Evolutionary conservation across 2,329 filamentous ascomycete genomes (phyloP), one percentile per base, ranked within the genome.

Genomic region (Aspergillus alliaceus): DNA sequence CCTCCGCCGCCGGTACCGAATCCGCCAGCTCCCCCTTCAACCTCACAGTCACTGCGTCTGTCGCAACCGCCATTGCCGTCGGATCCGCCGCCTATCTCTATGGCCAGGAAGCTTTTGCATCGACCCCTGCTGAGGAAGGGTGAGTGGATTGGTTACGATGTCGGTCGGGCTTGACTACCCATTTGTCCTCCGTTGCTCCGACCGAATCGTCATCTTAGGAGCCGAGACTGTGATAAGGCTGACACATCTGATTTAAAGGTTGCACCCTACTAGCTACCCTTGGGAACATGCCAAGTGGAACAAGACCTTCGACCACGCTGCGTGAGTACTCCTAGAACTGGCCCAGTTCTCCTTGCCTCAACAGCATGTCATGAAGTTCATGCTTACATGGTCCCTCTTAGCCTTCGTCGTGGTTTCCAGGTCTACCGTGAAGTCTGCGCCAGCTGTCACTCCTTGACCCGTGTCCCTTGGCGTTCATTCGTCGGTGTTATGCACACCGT

Each of bases 351-450:
- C 51, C 62, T 58, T 54, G n/a, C 48, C 24, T 51, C 12, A n/a
- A 44, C 24, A 53, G 42, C 56, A 34, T n/a, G n/a, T n/a, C n/a
- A n/a, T 51, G 44, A 59, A 58, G 58, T 55, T 53, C 57, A 64
- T 56, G 59, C 61, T 64, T 32, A 64, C 65, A 59, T 57, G 69
- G 60, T 54, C n/a, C 56, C 32, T 29, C 59, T 7, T 66, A 96
- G 93, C 71, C 92, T 99, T 67, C 95, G 95, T 78, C 93, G 95
- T 83, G 95, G 95, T 80, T 99, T 98, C 87, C 93, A 96, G 82
- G 95, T 99, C 75, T 99, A 99, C 85, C 91, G 89, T 69, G 95
- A 99, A 82, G 95, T 99, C 73, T 99, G 95, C 85, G 87, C 93
- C 61, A 91, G 91, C 70, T 99, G 95, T 86, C 95, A 99, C 85